These are phyloP conservation scores for Trichoderma oligosporum DNA, from an alignment of 2,329 filamentous ascomycete genomes.

Conservation along the genomic window DNA sequence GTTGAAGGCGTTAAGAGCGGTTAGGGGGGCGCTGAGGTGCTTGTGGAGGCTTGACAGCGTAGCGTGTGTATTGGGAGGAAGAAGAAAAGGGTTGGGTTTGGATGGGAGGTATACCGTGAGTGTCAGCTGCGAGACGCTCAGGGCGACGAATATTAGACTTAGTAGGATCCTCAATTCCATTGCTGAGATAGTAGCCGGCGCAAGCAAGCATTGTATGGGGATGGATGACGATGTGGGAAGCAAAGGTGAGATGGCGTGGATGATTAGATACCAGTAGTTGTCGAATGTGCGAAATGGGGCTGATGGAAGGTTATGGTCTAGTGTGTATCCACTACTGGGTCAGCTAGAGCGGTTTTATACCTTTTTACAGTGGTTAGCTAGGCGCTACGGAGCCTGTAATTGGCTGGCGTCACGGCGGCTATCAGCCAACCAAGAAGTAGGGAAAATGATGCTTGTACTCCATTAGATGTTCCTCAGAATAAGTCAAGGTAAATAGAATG, in stretches of 20 bases:
- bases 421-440: too few species aligned
- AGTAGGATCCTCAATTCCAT: slow-evolving; percentile 10
- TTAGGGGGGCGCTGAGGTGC: slow-evolving; percentile 56
- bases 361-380: not conserved
- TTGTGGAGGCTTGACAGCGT: slow-evolving; percentile 47
- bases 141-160: slow-evolving; percentile 33
- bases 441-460: too few species aligned
- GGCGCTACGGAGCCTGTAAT: not conserved
- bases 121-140: slow-evolving; percentile 30
- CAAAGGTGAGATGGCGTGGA: not conserved
- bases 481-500: too few species aligned
- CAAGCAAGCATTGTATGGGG: not conserved
- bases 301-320: not conserved
- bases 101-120: slow-evolving; percentile 47
- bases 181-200: not conserved
- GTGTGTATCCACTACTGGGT: not conserved
- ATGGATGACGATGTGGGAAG: slow-evolving; percentile 1
- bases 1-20: slow-evolving; percentile 65
- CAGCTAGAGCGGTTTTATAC: not conserved
- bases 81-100: slow-evolving; percentile 49
- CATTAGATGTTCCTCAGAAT: too few species aligned
- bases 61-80: slow-evolving; percentile 64
- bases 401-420: not conserved
- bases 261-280: not conserved
- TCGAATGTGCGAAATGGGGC: too few species aligned